Conservation (phyloP, 2,329 filamentous ascomycete genomes). For the Paecilomyces formosus region DNA sequence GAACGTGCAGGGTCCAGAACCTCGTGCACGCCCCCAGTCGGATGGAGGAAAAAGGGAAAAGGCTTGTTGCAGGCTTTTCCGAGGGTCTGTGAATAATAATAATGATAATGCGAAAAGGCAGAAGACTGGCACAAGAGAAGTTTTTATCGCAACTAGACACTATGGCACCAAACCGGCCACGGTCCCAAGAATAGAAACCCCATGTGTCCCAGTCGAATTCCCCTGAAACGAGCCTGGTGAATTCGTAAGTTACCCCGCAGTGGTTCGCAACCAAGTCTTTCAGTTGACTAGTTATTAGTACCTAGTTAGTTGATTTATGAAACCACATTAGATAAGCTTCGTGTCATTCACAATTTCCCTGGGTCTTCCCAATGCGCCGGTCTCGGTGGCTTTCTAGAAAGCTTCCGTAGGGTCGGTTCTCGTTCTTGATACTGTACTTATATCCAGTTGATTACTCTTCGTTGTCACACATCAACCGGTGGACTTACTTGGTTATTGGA, state of each 20-base stretch:
- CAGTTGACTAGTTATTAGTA: too few relatives aligned
- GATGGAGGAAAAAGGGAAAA: neutral
- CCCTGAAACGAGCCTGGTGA: neutral
- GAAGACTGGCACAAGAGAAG: neutral
- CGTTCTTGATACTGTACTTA: too few relatives aligned
- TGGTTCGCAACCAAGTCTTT: neutral
- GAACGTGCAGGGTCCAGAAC: neutral
- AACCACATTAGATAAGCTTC: neutral
- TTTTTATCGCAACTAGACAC: neutral
- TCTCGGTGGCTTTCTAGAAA: neutral
- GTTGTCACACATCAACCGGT: too few relatives aligned
- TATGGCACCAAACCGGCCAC: neutral
- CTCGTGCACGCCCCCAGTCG: neutral
- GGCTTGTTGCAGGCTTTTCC: neutral
- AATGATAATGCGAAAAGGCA: neutral
- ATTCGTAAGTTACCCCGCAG: neutral
- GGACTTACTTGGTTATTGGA: neutral
- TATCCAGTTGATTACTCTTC: too few relatives aligned
- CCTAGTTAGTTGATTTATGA: too few relatives aligned
- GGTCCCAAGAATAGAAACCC: neutral
- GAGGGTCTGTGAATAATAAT: neutral
- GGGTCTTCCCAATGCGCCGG: neutral
- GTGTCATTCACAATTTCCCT: neutral
- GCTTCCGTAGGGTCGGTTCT: neutral
- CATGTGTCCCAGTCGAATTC: neutral